phyloP scores from a whole-genome alignment of 148 eudicot genomes.

The Fagopyrum tataricum region DNA sequence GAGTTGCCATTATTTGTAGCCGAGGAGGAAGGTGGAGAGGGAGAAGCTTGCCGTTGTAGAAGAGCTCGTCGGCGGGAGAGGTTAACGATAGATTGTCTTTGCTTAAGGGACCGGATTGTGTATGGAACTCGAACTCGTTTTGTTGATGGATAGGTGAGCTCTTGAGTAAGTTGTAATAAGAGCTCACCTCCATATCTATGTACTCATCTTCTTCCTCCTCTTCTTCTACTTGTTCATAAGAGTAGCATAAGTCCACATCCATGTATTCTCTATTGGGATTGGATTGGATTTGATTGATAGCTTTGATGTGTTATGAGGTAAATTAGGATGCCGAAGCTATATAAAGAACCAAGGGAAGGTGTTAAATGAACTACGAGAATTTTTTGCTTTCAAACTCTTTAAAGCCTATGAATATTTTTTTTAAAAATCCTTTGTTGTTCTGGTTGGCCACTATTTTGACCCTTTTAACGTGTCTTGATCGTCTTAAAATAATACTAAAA shows the following conservation, averaged over 20 bases:
- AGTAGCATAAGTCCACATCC: conserved; percentile 10
- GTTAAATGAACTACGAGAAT: neutral
- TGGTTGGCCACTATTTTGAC: neutral
- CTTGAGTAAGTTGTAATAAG: conserved; percentile 32
- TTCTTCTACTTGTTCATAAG: neutral
- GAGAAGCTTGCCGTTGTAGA: conserved; percentile 68
- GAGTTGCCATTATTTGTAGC: conserved; percentile 56
- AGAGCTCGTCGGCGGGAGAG: conserved; percentile 81
- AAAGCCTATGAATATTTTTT: neutral
- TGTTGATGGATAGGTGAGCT: conserved; percentile 19
- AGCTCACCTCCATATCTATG: conserved; percentile 71
- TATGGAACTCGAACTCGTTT: conserved; percentile 66
- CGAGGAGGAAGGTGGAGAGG: conserved; percentile 85
- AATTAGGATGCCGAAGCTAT: neutral
- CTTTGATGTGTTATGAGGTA: neutral
- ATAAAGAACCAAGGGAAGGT: conserved; percentile 1
- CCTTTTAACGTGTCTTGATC: neutral
- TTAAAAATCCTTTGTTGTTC: neutral
- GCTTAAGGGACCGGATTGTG: conserved; percentile 36
- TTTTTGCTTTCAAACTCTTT: neutral
- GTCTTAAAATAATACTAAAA: neutral
- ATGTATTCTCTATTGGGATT: neutral
- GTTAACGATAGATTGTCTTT: conserved; percentile 28
- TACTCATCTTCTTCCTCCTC: conserved; percentile 57
- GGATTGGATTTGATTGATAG: conserved; percentile 1